phyloP scores from a whole-genome alignment of 192 early-diverging fungal genomes.

The Paraglomus occultum region DNA sequence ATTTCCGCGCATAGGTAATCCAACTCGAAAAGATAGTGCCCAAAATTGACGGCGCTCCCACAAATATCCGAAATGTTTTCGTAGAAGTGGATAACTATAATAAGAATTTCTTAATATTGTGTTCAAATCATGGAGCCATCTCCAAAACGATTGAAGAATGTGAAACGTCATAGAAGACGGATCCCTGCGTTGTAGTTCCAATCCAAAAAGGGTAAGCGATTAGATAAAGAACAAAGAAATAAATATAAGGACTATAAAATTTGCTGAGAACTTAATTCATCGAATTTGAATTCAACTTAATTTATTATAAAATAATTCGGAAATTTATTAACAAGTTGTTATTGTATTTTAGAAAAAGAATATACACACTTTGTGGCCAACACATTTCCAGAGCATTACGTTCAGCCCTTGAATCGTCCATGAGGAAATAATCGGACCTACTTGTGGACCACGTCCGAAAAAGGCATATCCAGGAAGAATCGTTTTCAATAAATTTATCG shows the following conservation, averaged over 20 bases:
- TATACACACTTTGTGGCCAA: background rate
- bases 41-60: background rate
- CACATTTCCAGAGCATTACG: background rate
- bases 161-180: no score
- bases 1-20: background rate
- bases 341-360: no score
- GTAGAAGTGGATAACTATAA: background rate
- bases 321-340: no score
- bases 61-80: background rate
- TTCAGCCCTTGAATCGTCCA: background rate
- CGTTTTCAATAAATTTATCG: background rate
- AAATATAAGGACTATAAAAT: background rate
- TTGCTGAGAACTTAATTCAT: no score
- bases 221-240: background rate
- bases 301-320: no score
- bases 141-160: background rate
- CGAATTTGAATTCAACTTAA: no score
- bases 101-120: background rate
- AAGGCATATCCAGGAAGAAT: background rate
- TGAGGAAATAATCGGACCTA: background rate
- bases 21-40: background rate
- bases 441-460: background rate
- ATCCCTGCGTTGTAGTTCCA: background rate
- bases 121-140: background rate
- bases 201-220: no score